Conservation (phyloP, 139 green algal genomes). For the Chlamydomonas sp. region DNA sequence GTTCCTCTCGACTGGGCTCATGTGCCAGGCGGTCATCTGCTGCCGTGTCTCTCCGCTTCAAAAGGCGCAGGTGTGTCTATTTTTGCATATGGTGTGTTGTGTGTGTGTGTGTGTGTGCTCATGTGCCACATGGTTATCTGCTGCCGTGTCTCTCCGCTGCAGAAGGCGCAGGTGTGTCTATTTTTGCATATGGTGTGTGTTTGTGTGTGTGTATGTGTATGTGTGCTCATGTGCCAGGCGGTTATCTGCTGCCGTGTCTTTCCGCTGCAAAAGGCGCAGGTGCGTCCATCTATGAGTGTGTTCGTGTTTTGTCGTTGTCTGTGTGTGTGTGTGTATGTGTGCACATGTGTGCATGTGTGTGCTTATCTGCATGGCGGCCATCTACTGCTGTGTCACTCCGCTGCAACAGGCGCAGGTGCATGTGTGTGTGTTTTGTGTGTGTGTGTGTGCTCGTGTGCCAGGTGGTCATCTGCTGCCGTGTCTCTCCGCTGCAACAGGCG, state of each 20-base stretch:
- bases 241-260: conserved; percentile 13
- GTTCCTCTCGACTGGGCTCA: conserved; percentile 3
- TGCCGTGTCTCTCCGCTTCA: conserved; percentile 13
- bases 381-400: neutral
- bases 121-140: neutral
- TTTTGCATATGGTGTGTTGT: neutral
- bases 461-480: conserved; percentile 25
- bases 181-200: too few relatives aligned
- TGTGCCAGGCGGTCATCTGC: conserved; percentile 9
- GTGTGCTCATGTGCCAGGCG: neutral
- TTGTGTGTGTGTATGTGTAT: too few relatives aligned
- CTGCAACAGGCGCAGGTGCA: too few relatives aligned
- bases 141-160: conserved; percentile 51
- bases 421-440: too few relatives aligned
- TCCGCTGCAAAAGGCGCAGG: conserved; percentile 12
- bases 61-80: conserved; percentile 10
- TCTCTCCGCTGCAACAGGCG: conserved; percentile 65
- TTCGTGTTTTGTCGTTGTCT: neutral
- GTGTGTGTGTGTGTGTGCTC: neutral
- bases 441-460: neutral
- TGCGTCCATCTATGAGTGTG: neutral
- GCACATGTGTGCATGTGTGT: neutral
- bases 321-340: too few relatives aligned
- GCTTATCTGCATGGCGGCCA: neutral
- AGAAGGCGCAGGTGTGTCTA: too few relatives aligned